Percentiles rank a stretch among this genome's conserved stretches.
Conservation (phyloP, 1,284 basidiomycete species). For the Tylopilus orsonianus region DNA sequence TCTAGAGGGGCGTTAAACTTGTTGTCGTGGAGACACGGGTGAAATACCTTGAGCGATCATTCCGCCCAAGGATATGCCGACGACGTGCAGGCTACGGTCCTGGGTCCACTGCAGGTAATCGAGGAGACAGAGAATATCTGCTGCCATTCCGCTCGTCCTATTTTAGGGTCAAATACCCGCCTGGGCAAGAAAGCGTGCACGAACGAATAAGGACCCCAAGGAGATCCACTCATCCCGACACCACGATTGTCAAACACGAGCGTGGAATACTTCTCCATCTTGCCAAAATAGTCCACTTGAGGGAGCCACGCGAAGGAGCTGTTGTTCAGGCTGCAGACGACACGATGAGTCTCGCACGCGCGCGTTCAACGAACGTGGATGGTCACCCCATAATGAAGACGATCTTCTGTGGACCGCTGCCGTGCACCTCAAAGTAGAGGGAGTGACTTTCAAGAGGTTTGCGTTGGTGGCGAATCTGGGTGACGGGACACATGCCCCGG, state of each 20-base stretch:
- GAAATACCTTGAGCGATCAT: conserved; percentile 77
- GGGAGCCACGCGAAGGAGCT: conserved; percentile 62
- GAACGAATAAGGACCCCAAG: conserved; percentile 68
- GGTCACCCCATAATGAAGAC: conserved; percentile 69
- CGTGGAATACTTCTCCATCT: conserved; percentile 51
- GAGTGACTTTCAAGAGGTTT: conserved; percentile 62
- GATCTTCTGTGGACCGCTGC: conserved; percentile 60
- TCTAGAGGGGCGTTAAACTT: conserved; percentile 40
- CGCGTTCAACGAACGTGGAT: background rate
- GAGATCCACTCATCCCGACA: conserved; percentile 75
- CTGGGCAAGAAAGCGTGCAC: conserved; percentile 4
- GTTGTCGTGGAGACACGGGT: conserved; percentile 1
- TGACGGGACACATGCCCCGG: conserved; percentile 74
- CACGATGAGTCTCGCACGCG: background rate
- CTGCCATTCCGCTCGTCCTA: conserved; percentile 75
- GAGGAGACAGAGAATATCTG: conserved; percentile 69
- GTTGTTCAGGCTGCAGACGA: conserved; percentile 49
- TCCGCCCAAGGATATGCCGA: conserved; percentile 82
- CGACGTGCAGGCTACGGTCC: conserved; percentile 63
- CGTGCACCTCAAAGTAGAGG: conserved; percentile 77
- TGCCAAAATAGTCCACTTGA: conserved; percentile 60
- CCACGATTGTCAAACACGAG: conserved; percentile 89
- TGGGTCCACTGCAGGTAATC: conserved; percentile 74
- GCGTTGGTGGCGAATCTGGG: conserved; percentile 49
- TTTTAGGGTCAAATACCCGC: background rate